Base-by-base conservation (phyloP, 495 filamentous ascomycete genomes). In the Neurospora sp. region DNA sequence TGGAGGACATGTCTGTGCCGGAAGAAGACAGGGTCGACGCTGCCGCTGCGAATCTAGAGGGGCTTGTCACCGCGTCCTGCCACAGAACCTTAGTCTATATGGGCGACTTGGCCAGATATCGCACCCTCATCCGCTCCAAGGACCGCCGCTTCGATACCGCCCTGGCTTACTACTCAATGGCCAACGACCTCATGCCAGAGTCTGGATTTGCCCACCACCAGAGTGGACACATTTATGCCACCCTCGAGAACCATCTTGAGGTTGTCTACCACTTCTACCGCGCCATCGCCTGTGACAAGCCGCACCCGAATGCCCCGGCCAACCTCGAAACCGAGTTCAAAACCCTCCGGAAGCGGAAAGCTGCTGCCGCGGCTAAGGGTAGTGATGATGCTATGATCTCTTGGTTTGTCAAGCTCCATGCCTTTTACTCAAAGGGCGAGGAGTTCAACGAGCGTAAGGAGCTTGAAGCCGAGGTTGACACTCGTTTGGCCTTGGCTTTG, bases 71-170 rank as follows among this genome's bases (percentile, higher is more conserved):
- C 8, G 80, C 83, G 71, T 94, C 93, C 17, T 97, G 94, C 81
- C 91, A 97, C 83, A 89, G 89, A 70, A 92, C 92, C 10, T 86
- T 98, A 38, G 90, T 97, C 66, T 91, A 89, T 71, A 88, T 99
- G 11, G 96, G 96, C 62, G 96, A 99, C 79, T 87, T 99, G 38
- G 94, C 93, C 40, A 90, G 96, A 75, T 99, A 98, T 79, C 91
- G 96, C 66, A 82, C 79, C 31, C 76, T 80, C 19, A 69, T 81
- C 45, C 77, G 77, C 48, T 82, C 84, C 73, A 90, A 92, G 82
- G 85, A 92, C 72, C 89, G 86, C 70, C 90, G 92, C 76, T 97
- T 92, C 88, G 91, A 91, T 2, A 90, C 89, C 7, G 94, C 96
- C 11, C 86, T 92, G 69, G 90, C 90, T 9, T 97, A 94, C 81